Base-by-base conservation (phyloP, 73 alveolate species). In the Paramecium caudatum region DNA sequence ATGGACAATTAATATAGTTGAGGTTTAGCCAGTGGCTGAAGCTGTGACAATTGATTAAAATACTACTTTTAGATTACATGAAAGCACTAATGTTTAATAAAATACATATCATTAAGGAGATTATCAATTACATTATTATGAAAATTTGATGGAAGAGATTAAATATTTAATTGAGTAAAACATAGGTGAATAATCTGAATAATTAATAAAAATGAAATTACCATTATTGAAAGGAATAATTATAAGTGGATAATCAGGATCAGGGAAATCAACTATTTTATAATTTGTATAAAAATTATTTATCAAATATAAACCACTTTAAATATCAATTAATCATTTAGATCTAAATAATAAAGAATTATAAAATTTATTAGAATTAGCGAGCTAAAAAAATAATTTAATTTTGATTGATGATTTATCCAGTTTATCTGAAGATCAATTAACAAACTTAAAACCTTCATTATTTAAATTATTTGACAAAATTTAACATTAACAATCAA, bases 391-490 rank as follows among this genome's bases (percentile, higher is more conserved):
- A 41, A 74, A 37, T 74, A 74, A 74, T 27, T 17, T 74, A 8
- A 74, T 74, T 15, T 45, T 74, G 68, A 74, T 74, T 5, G 88
- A 74, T 41, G 88, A 74, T 15, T 41, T 74, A 41, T 74, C 39
- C 15, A 36, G 83, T 33, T 39, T 41, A n/a, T 23, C 10, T 74
- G 68, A 74, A 8, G 88, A 74, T 1, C 36, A 74, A 21, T 34
- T 27, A 41, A 15, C 16, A 37, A 41, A 4, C 9, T 25, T 45
- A n/a, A 74, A 74, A 37, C 47, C 39, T 9, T 74, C 39, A 0
- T 74, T 74, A 37, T 39, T 41, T 74, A 37, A 74, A 74, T 19
- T 74, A 74, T 74, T 74, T 45, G 62, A 74, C 4, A 23, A 36
- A 17, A 43, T 74, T 8, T 13, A 37, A 37, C 36, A 74, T 39